Conservation (phyloP, 1,284 basidiomycete genomes). For the Cutaneotrichosporon cutaneum region DNA sequence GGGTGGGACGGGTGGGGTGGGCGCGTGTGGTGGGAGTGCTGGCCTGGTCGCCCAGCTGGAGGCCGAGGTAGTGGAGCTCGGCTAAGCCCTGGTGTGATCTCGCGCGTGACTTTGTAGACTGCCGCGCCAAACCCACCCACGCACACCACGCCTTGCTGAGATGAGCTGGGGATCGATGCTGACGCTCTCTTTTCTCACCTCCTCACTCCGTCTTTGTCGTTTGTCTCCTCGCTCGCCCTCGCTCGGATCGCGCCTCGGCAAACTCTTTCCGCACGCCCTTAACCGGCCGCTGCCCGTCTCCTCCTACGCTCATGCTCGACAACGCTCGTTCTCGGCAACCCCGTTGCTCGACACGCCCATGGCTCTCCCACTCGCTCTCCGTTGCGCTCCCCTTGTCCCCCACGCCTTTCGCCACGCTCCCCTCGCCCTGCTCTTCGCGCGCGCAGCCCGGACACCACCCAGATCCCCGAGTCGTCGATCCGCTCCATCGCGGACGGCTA, state of each 20-base stretch:
- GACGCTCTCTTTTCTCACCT: neutral
- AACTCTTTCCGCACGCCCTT: too few species aligned
- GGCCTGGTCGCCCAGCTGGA: too few species aligned
- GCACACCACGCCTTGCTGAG: too few species aligned
- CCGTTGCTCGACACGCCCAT: too few species aligned
- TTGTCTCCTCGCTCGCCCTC: neutral
- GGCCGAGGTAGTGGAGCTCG: too few species aligned
- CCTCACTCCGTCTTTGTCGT: neutral
- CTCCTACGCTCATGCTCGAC: neutral
- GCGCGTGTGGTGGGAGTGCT: too few species aligned
- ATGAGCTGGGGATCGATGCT: too few species aligned
- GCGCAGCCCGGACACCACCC: slow-evolving; percentile 64
- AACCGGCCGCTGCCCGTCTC: too few species aligned
- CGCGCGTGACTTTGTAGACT: too few species aligned
- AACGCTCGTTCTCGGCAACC: too few species aligned
- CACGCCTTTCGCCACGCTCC: neutral
- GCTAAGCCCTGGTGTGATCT: too few species aligned
- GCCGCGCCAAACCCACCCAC: too few species aligned
- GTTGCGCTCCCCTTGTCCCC: neutral
- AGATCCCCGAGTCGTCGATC: slow-evolving; percentile 71
- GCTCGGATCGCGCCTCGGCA: neutral
- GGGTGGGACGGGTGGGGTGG: neutral
- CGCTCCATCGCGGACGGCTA: slow-evolving; percentile 76
- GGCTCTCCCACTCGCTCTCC: neutral
- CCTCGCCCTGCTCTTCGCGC: slow-evolving; percentile 2